These are phyloP conservation scores for Colletotrichum nymphaeae DNA, from an alignment of 2,329 filamentous ascomycete species.

Conservation along the genomic window DNA sequence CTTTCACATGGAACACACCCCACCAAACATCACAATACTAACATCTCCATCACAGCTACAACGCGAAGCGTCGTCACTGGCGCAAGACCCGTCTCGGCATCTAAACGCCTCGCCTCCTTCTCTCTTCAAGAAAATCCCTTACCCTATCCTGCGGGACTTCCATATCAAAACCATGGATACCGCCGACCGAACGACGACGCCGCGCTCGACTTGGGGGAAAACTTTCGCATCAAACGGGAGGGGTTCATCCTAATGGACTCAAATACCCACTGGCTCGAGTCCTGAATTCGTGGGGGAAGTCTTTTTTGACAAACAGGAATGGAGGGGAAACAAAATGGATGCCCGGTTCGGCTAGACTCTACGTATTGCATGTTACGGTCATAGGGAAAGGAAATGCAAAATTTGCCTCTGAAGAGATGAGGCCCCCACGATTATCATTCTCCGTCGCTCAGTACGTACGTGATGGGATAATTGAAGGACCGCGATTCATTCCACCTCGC, in stretches of 20 bases:
- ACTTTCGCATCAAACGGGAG: conserved; percentile 21
- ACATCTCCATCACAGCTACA: conserved; percentile 77
- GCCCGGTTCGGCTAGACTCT: conserved; percentile 38
- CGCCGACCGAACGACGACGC: conserved; percentile 33
- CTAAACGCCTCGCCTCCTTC: conserved; percentile 73
- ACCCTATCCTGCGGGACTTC: conserved; percentile 38
- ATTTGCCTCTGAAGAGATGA: conserved; percentile 37
- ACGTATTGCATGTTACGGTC: conserved; percentile 59
- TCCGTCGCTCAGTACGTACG: background rate
- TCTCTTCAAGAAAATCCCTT: conserved; percentile 42
- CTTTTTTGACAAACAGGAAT: conserved; percentile 28
- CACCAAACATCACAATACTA: background rate
- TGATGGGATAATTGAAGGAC: background rate
- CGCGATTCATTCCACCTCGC: too few species aligned
- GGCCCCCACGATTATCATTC: background rate
- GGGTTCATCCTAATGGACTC: conserved; percentile 25
- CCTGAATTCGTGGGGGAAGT: conserved; percentile 40
- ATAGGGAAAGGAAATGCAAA: conserved; percentile 58
- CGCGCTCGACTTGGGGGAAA: conserved; percentile 32
- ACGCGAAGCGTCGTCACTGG: conserved; percentile 99
- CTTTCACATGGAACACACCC: background rate
- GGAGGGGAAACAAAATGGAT: conserved; percentile 39
- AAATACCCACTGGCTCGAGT: conserved; percentile 30
- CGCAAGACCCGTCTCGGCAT: conserved; percentile 99
- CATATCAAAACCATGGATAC: conserved; percentile 35